Base-by-base conservation (phyloP, 768 basidiomycete species). In the Lactarius vividus region DNA sequence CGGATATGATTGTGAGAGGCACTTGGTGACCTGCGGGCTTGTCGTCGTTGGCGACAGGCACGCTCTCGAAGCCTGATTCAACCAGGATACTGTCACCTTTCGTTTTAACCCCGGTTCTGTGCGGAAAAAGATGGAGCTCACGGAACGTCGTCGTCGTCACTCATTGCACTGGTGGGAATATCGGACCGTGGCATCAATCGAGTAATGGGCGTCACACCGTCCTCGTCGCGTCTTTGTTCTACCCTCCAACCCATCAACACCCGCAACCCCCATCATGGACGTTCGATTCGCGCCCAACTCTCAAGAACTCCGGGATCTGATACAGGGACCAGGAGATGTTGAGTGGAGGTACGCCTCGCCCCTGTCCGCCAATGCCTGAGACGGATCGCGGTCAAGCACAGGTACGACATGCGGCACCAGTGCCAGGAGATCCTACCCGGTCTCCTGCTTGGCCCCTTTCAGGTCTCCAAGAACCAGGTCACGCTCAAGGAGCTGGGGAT, bases 381-480 rank as follows among this genome's bases (percentile, higher is more conserved):
- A 20, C 59, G 40, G 61, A 66, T 31, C 29, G 61, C 28, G 37
- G 58, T 55, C 42, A 40, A 52, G 55, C 53, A 31, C 62, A 93
- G 91, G 72, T 97, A 97, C 73, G 94, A 96, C 77, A 96, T 97
- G 95, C 83, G 94, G 35, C 81, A 94, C n/a, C 90, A 96, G 72
- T 94, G 92, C 71, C 94, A 97, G 78, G 91, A 95, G 75, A 96
- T 96, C 69, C 80, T 92, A 0, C 89, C 92, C 29, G 86, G 86
- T 20, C 85, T 97, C 42, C 80, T 86, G 31, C 85, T 97, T 7
- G 94, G 94, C 0, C 94, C 94, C 3, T 93, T 95, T 68, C 89
- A 91, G 69, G 91, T 90, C 10, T 93, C 92, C 1, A 96, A 95
- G 74, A 88, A 89, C 0, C 78, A 93, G 31, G 83, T 88, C 16